Evolutionary conservation across 225 moss, liverwort and hornwort genomes (phyloP), one percentile per base, ranked within the genome.

Genomic region (Lunularia cruciata): DNA sequence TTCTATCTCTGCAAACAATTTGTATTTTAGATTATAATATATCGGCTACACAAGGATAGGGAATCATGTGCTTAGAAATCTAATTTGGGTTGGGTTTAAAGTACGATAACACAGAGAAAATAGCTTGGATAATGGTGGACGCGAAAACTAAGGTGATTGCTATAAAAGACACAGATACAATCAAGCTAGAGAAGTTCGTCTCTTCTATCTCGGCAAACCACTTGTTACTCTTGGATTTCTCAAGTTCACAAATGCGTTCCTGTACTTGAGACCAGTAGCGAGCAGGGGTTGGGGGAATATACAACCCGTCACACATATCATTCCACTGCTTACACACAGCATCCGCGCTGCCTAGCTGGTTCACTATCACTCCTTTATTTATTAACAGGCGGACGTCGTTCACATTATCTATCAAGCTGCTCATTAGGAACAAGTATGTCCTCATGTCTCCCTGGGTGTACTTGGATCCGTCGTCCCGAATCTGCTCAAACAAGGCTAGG

Each of bases 361-460:
- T 67, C 34, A 67, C 33, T 34, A 67, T 67, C 30, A 67, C 67
- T 5, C 67, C 67, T 2, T 22, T 18, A 35, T 67, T 67, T 6
- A 67, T 36, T 34, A 67, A 49, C 49, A 67, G 48, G 1, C 23
- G 49, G 22, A 67, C 67, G 35, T 67, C 67, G 0, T 51, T 19
- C 14, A 67, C 67, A 6, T 6, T 52, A 26, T 67, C 67, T 0
- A 67, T 27, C 67, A 67, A 67, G 36, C 67, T 67, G 48, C 67
- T 67, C 67, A 67, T 67, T 4, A 67, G 67, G 22, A 33, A 51
- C 49, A 67, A 46, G 22, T 67, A 67, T 12, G 67, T 67, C 67
- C 67, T 49, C 20, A 67, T 34, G 4, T 67, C 67, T 0, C 67
- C 67, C 49, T 49, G 33, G 0, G 8, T 10, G 0, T 0, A 20